These are phyloP conservation scores for Zhuliangozyma blackwelliae DNA, from an alignment of 1,139 yeast species.

Conservation along the genomic window DNA sequence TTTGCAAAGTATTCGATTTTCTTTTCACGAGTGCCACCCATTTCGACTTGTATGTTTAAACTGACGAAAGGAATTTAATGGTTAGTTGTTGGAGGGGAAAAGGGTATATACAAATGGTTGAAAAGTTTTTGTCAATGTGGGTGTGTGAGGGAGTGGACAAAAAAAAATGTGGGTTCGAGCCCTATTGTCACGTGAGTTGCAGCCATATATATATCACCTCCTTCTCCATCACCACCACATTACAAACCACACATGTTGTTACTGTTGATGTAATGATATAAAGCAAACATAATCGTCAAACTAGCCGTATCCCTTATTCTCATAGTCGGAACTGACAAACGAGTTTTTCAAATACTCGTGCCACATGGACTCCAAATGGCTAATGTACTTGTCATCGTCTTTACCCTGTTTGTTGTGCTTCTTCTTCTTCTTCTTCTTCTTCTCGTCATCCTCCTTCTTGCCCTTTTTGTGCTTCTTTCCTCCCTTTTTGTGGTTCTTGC, in stretches of 20 bases:
- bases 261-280: too few species aligned
- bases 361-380: conserved; percentile 35
- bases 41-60: conserved; percentile 66
- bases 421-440: conserved; percentile 4
- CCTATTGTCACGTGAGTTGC: conserved; percentile 1
- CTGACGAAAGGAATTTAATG: conserved; percentile 96
- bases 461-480: conserved; percentile 9
- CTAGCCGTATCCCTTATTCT: conserved; percentile 38
- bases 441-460: conserved; percentile 10
- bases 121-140: background rate
- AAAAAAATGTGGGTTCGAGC: conserved; percentile 1
- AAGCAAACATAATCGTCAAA: too few species aligned
- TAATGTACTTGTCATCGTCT: conserved; percentile 10
- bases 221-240: too few species aligned
- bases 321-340: conserved; percentile 63
- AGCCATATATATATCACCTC: background rate
- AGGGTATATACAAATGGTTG: background rate
- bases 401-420: background rate
- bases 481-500: conserved; percentile 9
- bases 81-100: conserved; percentile 17
- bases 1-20: conserved; percentile 92
- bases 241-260: too few species aligned
- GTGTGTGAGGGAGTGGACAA: background rate
- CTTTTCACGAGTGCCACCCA: conserved; percentile 99
- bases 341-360: conserved; percentile 43